Conservation (phyloP, 2,329 filamentous ascomycete genomes). For the Hirsutella thompsonii region DNA sequence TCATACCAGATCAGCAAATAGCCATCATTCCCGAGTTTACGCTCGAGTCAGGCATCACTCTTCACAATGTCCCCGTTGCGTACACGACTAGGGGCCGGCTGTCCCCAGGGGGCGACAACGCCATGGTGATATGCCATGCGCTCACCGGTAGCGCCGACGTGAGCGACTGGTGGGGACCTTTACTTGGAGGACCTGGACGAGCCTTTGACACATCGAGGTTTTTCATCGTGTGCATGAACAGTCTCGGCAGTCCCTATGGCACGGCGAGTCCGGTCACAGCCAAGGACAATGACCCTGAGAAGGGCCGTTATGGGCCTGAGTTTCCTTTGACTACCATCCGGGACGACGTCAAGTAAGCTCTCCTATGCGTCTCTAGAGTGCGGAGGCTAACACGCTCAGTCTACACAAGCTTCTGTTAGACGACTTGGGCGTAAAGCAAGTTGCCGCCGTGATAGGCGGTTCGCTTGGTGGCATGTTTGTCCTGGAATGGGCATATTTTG, state of each 20-base stretch:
- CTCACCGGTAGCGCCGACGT: slow-evolving; percentile 78
- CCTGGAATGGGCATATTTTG: slow-evolving; percentile 86
- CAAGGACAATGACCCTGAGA: slow-evolving; percentile 63
- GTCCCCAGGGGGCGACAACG: slow-evolving; percentile 47
- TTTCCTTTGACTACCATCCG: slow-evolving; percentile 92
- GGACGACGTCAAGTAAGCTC: slow-evolving; percentile 89
- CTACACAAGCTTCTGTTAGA: slow-evolving; percentile 71
- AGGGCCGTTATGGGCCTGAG: slow-evolving; percentile 81
- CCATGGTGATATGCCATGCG: slow-evolving; percentile 70
- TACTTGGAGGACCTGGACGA: slow-evolving; percentile 64
- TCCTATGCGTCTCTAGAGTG: too few relatives aligned
- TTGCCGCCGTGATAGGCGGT: slow-evolving; percentile 69
- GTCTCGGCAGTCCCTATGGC: slow-evolving; percentile 72
- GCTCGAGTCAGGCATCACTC: slow-evolving; percentile 78
- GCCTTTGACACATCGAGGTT: slow-evolving; percentile 74
- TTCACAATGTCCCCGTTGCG: slow-evolving; percentile 62
- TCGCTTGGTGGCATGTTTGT: slow-evolving; percentile 86
- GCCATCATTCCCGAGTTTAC: slow-evolving; percentile 80
- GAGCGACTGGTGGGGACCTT: slow-evolving; percentile 77
- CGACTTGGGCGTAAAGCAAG: slow-evolving; percentile 64
- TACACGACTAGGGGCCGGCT: slow-evolving; percentile 54
- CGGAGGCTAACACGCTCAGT: too few relatives aligned
- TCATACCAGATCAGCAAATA: slow-evolving; percentile 83
- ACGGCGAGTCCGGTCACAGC: slow-evolving; percentile 81
- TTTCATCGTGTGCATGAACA: slow-evolving; percentile 80